phyloP scores from a whole-genome alignment of 441 rosid species.

The Populus trichocarpa region DNA sequence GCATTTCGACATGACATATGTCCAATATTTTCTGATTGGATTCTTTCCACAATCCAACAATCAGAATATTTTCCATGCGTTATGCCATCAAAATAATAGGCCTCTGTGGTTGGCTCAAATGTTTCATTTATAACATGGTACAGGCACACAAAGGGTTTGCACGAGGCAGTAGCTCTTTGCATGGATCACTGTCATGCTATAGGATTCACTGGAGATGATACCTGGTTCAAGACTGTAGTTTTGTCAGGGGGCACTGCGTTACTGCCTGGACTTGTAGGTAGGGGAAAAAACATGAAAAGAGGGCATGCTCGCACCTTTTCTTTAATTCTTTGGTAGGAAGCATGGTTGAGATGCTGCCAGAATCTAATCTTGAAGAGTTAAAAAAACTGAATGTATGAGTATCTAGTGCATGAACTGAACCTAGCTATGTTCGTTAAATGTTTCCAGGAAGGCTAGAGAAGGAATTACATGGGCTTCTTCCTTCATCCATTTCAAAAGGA shows the following conservation, averaged over 20 bases:
- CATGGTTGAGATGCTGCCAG: background rate
- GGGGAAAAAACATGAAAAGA: background rate
- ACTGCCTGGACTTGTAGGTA: slow-evolving; percentile 87
- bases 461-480: slow-evolving; percentile 59
- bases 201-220: slow-evolving; percentile 51
- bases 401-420: background rate
- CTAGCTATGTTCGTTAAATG: slow-evolving; percentile 11
- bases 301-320: no score
- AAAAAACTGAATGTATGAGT: background rate
- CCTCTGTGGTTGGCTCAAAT: background rate
- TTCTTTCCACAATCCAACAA: no score
- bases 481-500: slow-evolving; percentile 52
- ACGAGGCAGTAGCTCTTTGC: slow-evolving; percentile 86
- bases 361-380: background rate
- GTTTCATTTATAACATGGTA: slow-evolving; percentile 4
- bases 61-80: no score
- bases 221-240: slow-evolving; percentile 91
- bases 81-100: no score
- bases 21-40: no score
- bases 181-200: slow-evolving; percentile 86
- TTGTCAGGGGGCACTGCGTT: slow-evolving; percentile 78
- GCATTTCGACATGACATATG: no score
- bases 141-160: slow-evolving; percentile 85
- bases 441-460: slow-evolving; percentile 75
- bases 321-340: background rate